Base-by-base conservation (phyloP, 768 basidiomycete genomes). In the Hericium alpestre region DNA sequence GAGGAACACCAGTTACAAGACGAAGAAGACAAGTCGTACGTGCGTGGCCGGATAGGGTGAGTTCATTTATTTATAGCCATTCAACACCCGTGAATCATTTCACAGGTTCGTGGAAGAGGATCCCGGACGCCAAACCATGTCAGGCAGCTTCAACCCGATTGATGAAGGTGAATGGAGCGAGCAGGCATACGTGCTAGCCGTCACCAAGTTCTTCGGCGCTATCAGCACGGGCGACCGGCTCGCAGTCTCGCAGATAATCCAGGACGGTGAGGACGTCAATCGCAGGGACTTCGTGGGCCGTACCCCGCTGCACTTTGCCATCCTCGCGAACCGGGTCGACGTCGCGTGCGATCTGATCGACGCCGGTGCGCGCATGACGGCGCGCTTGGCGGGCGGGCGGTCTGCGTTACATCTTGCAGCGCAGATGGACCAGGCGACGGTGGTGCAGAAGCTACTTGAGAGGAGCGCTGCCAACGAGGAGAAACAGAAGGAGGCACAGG, bases 111-210 rank as follows among this genome's bases (percentile, higher is more conserved):
- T 83, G 18, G 66, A 79, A 60, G 79, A 82, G 54, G 76, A 84
- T 59, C 82, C 81, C 2, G 81, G 81, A 0, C 79, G 81, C 10
- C 82, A 84, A 64, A 77, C 69, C 40, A 76, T 84, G 41, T 77
- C 81, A 0, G 83, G 83, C 1, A 80, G 79, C 63, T 84, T 84
- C 72, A 79, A 81, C 54, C 82, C 82, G 0, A 83, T 84, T 63
- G 82, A 86, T 59, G 79, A 76, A 12, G 81, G 80, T 11, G 81
- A 83, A 72, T 86, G 83, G 83, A 75, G 76, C 56, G 79, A 73
- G 38, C 78, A 81, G 59, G 81, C 79, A 9, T 86, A 84, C 65
- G 73, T 83, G 59, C 79, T 77, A 11, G 73, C 73, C 13, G 73
- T 75, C 0, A 77, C 79, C 56, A 73, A 75, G 57, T 76, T 86